Base-by-base conservation (phyloP, 1,284 basidiomycete genomes). In the Tremellales sp. region DNA sequence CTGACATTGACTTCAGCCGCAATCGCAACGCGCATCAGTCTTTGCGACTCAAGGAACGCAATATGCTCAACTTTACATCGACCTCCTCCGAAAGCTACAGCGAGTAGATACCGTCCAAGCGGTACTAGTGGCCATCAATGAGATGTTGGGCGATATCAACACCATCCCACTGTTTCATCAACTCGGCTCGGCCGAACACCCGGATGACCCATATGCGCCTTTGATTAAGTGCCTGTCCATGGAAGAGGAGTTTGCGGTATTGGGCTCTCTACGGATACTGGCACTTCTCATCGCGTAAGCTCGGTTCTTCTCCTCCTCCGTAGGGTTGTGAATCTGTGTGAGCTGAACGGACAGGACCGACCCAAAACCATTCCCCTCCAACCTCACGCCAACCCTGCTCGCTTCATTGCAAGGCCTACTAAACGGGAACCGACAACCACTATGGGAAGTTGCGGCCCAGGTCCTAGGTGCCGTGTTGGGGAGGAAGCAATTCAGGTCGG, bases 71-170 rank as follows among this genome's bases (percentile, higher is more conserved):
- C 80, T 98, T 27, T 97, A 93, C 74, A 84, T 97, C 40, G 83
- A 85, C 53, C 80, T 98, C 21, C 82, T 98, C 66, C 88, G 90
- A 79, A 97, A 96, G 75, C 81, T 97, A 23, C 86, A 87, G 74
- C 78, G 92, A 60, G 84, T 89, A 42, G 94, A 98, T 72, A 94
- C 92, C 4, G 87, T 97, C 75, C 92, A 96, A 72, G 90, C 83
- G 64, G 86, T 97, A 46, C 81, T 98, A 22, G 88, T 94, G 39
- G 81, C 92, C 57, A 87, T 97, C 60, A 86, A 85, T 26, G 92
- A 97, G 75, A 89, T 94, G 62, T 80, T 98, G 36, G 72, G 37
- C 23, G 56, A 57, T 42, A 49, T 57, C 15, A 51, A 44, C 40
- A 68, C 68, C 21, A 64, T 89, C 68, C 79, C 83, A 11, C 77